Evolutionary conservation across 2,329 filamentous ascomycete genomes (phyloP).

Genomic region (Thelonectria discophora): DNA sequence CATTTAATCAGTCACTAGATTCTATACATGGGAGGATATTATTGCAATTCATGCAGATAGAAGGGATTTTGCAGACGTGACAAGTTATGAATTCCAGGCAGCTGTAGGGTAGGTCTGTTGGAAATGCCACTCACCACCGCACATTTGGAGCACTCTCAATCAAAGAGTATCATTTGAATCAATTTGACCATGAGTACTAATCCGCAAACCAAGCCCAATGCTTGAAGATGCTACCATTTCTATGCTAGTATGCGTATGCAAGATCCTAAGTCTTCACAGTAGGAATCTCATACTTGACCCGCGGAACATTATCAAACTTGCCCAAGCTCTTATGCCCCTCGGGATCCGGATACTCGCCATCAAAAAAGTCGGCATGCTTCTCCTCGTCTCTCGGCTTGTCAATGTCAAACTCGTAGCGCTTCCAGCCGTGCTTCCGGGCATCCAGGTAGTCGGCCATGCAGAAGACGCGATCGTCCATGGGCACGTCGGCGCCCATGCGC

Average conservation of each 20-base stretch:
- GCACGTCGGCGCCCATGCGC: conserved; percentile 41
- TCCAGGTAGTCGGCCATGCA: conserved; percentile 43
- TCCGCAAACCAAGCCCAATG: not conserved
- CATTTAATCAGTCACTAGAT: no score
- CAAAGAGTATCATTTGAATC: no score
- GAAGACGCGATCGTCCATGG: conserved; percentile 41
- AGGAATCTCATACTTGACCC: conserved; percentile 20
- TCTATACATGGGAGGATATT: not conserved
- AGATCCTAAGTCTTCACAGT: conserved; percentile 8
- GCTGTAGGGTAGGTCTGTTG: not conserved
- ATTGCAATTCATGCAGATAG: not conserved
- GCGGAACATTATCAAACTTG: conserved; percentile 24
- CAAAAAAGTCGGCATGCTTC: conserved; percentile 27
- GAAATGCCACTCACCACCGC: no score
- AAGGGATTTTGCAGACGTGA: not conserved
- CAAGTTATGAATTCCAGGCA: not conserved
- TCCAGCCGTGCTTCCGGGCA: conserved; percentile 44
- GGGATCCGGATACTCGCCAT: conserved; percentile 22
- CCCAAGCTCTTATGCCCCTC: conserved; percentile 23
- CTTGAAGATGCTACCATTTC: not conserved
- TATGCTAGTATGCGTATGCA: no score
- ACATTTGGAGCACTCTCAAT: no score
- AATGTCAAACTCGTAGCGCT: conserved; percentile 43
- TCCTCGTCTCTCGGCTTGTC: conserved; percentile 29
- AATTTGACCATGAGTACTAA: no score